Evolutionary conservation across 208 protist species (phyloP).

Genomic region (Leishmania braziliensis): DNA sequence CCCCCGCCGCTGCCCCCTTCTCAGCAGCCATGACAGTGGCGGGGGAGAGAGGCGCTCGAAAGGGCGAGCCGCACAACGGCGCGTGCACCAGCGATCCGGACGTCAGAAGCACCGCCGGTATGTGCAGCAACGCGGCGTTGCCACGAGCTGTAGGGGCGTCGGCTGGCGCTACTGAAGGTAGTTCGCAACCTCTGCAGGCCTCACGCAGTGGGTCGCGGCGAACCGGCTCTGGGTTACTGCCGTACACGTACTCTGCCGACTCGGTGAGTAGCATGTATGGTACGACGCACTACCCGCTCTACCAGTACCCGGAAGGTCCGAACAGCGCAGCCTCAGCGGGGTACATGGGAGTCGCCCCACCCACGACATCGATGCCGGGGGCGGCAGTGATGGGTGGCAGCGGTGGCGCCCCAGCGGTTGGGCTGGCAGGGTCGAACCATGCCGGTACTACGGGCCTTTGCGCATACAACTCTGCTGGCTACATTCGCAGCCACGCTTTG

Average conservation of each 20-base stretch:
- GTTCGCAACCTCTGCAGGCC: neutral
- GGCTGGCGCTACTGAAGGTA: neutral
- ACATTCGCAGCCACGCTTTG: neutral
- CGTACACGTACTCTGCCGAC: constrained; percentile 44
- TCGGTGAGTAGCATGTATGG: constrained; percentile 45
- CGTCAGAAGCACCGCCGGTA: neutral
- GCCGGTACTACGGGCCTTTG: too few relatives aligned
- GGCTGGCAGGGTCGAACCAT: neutral
- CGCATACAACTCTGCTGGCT: neutral
- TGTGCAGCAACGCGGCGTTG: neutral
- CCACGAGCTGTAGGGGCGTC: neutral
- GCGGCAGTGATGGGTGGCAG: neutral
- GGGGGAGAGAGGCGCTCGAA: neutral
- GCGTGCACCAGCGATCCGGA: neutral
- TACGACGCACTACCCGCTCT: constrained; percentile 49
- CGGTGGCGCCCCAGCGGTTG: neutral
- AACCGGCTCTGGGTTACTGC: constrained; percentile 28
- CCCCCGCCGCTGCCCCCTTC: neutral
- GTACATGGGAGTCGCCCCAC: neutral
- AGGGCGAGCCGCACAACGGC: neutral
- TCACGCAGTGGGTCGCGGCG: constrained; percentile 13
- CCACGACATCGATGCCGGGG: neutral
- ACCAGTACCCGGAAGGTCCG: constrained; percentile 33
- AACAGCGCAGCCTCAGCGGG: neutral
- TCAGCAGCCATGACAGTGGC: neutral